These are phyloP conservation scores for Rhizopogon vesiculosus DNA, from an alignment of 768 basidiomycete genomes.

Conservation along the genomic window DNA sequence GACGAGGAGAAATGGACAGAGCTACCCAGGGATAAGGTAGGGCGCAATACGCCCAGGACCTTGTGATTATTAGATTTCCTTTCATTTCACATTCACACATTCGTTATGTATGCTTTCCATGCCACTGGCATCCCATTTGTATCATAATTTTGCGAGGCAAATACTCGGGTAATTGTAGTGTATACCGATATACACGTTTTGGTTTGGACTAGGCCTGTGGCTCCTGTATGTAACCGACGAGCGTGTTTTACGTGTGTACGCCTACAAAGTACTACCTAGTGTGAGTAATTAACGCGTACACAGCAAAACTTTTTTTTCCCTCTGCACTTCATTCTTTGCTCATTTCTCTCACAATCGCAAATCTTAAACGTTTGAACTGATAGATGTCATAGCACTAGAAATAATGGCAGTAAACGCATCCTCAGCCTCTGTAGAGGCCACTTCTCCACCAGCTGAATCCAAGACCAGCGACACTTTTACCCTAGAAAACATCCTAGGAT, in stretches of 20 bases:
- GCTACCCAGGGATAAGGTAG: slow-evolving; percentile 30
- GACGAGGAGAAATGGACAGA: slow-evolving; percentile 41
- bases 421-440: slow-evolving; percentile 11
- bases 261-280: slow-evolving; percentile 12
- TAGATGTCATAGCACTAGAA: slow-evolving; percentile 7
- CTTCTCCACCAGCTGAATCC: slow-evolving; percentile 1
- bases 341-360: slow-evolving; percentile 1
- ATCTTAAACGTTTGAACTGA: neutral
- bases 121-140: slow-evolving; percentile 1
- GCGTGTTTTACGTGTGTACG: slow-evolving; percentile 20
- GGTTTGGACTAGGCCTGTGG: neutral
- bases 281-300: neutral
- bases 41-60: slow-evolving; percentile 6
- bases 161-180: neutral
- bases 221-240: neutral
- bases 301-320: slow-evolving; percentile 5
- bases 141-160: neutral
- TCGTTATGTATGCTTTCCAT: neutral
- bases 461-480: slow-evolving; percentile 37
- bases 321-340: slow-evolving; percentile 8
- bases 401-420: slow-evolving; percentile 18
- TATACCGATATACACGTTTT: neutral
- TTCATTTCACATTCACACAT: neutral
- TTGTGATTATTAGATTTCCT: neutral
- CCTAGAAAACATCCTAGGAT: slow-evolving; percentile 64